Percentiles rank a stretch among this genome's conserved stretches.
Evolutionary conservation across 768 basidiomycete genomes (phyloP).

Genomic region (Russula dissimulans): DNA sequence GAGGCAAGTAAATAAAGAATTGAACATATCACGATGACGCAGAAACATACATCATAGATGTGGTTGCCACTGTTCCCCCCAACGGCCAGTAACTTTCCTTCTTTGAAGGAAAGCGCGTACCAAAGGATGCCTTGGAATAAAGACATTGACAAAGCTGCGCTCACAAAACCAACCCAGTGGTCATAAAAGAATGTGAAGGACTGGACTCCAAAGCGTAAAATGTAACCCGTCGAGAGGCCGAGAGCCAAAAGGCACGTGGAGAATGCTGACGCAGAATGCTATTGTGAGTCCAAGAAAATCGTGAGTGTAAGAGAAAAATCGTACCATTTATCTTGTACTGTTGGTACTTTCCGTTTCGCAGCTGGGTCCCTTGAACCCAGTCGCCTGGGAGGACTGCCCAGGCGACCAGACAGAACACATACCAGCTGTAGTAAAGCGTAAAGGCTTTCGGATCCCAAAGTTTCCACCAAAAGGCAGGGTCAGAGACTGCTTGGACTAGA

Average conservation of each 20-base stretch:
- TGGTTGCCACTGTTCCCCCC: constrained; percentile 87
- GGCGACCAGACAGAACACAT: constrained; percentile 71
- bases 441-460: constrained; percentile 81
- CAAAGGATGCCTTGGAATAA: constrained; percentile 61
- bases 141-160: constrained; percentile 75
- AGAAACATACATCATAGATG: constrained; percentile 75
- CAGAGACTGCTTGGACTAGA: constrained; percentile 39
- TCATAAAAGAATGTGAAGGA: constrained; percentile 87
- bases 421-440: constrained; percentile 79
- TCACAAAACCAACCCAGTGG: constrained; percentile 83
- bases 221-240: constrained; percentile 58
- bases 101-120: constrained; percentile 61
- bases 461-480: constrained; percentile 52
- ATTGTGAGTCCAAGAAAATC: neutral
- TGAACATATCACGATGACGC: neutral
- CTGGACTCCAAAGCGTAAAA: constrained; percentile 65
- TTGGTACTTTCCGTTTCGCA: constrained; percentile 70
- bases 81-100: constrained; percentile 67
- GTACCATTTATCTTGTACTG: constrained; percentile 93
- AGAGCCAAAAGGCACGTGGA: constrained; percentile 77
- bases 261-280: constrained; percentile 48
- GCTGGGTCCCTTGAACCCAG: constrained; percentile 29
- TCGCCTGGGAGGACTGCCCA: constrained; percentile 71
- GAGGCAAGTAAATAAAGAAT: neutral
- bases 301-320: constrained; percentile 18